A percentile compares a stretch with the other conserved stretches of the same genome.
phyloP scores from a whole-genome alignment of 352 stramenopile species.

The Phytophthora pinifolia region DNA sequence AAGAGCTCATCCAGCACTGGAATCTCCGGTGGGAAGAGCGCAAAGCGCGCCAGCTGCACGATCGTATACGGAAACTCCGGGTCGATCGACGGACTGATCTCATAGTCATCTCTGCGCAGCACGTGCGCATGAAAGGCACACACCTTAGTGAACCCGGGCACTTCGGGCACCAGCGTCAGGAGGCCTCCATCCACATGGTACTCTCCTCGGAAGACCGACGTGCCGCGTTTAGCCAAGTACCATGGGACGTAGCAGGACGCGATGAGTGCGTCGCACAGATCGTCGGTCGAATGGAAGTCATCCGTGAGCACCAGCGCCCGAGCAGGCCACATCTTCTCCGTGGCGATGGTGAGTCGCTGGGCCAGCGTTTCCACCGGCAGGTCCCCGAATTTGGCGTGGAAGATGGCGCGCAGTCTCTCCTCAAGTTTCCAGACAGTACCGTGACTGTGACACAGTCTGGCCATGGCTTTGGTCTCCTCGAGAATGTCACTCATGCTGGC shows the following conservation, averaged over 20 bases:
- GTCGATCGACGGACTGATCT: conserved; percentile 76
- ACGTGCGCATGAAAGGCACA: conserved; percentile 63
- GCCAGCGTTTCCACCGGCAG: conserved; percentile 41
- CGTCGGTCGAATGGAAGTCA: conserved; percentile 56
- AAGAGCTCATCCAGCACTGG: conserved; percentile 71
- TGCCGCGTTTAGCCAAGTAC: conserved; percentile 57
- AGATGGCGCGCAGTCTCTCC: conserved; percentile 51
- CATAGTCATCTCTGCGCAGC: conserved; percentile 64
- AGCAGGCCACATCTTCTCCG: conserved; percentile 69
- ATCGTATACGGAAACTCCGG: conserved; percentile 57
- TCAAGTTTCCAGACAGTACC: conserved; percentile 76
- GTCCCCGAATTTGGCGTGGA: conserved; percentile 51
- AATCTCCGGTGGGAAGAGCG: conserved; percentile 57
- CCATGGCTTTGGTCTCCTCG: conserved; percentile 60
- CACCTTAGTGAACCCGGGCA: conserved; percentile 67
- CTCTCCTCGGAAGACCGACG: conserved; percentile 56
- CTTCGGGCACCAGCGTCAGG: conserved; percentile 64
- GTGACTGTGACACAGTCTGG: conserved; percentile 42
- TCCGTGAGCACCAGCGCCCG: conserved; percentile 50
- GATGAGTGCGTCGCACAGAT: conserved; percentile 67
- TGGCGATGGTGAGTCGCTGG: conserved; percentile 65
- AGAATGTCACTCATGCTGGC: conserved; percentile 55
- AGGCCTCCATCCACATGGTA: conserved; percentile 74
- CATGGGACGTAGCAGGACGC: conserved; percentile 81
- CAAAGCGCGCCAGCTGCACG: conserved; percentile 52